A percentile compares a stretch with the other conserved stretches of the same genome.
phyloP scores from a whole-genome alignment of 2,329 filamentous ascomycete species.

The Clarireedia paspali region DNA sequence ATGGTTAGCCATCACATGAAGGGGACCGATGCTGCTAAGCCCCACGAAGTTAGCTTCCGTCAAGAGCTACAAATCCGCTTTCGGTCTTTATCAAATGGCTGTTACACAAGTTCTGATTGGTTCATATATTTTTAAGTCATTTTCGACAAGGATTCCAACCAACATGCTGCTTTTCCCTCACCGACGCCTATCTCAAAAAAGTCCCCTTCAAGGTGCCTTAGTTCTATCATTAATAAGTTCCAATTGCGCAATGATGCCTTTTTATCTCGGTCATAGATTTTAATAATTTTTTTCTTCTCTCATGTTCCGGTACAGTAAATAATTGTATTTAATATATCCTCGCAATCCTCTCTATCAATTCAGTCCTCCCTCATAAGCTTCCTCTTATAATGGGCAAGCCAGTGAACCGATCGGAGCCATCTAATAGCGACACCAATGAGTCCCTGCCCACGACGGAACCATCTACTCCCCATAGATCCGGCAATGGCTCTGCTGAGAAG shows the following conservation, averaged over 20 bases:
- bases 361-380: background rate
- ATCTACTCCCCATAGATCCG: constrained; percentile 9
- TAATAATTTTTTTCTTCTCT: background rate
- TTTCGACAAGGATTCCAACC: too few relatives aligned
- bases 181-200: too few relatives aligned
- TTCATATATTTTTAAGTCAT: too few relatives aligned
- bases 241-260: background rate
- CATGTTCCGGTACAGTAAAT: background rate
- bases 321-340: too few relatives aligned
- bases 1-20: background rate
- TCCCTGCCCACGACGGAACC: constrained; percentile 1
- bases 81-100: background rate
- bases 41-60: background rate
- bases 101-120: background rate
- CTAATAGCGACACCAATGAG: background rate
- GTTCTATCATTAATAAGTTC: background rate
- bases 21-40: background rate
- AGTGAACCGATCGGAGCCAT: background rate
- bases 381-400: background rate
- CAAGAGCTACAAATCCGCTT: background rate
- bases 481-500: constrained; percentile 10
- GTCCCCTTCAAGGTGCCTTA: too few relatives aligned
- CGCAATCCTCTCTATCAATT: background rate
- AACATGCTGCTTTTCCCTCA: too few relatives aligned
- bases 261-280: background rate